A percentile compares a stretch with the other conserved stretches of the same genome.
Evolutionary conservation across 2,329 filamentous ascomycete genomes (phyloP).

Genomic region (Talaromyces sp.): DNA sequence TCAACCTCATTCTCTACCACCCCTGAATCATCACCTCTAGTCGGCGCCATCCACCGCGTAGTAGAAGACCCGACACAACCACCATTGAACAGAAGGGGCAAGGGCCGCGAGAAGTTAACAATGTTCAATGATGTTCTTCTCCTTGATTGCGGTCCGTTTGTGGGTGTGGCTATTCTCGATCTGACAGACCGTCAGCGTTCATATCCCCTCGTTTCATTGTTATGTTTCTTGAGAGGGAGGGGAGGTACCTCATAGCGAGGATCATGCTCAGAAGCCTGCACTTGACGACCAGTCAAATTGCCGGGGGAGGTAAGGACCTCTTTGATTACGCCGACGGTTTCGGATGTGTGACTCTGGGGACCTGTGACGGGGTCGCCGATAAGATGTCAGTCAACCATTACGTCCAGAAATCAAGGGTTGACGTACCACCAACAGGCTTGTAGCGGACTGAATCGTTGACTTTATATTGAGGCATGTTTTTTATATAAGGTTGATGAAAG

Average conservation of each 20-base stretch:
- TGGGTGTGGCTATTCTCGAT: conserved; percentile 29
- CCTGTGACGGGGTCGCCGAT: conserved; percentile 26
- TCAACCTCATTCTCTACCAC: neutral
- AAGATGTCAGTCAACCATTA: too few relatives aligned
- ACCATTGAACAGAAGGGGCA: neutral
- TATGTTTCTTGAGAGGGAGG: neutral
- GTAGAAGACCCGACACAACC: neutral
- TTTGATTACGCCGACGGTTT: conserved; percentile 36
- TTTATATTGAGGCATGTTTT: conserved; percentile 28
- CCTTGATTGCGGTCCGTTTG: conserved; percentile 30
- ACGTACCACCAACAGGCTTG: conserved; percentile 42
- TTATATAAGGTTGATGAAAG: neutral
- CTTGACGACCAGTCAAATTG: conserved; percentile 34
- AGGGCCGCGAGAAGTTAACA: conserved; percentile 12
- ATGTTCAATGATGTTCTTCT: conserved; percentile 29
- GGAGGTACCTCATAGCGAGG: conserved; percentile 40
- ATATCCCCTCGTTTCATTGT: too few relatives aligned
- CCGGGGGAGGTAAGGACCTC: conserved; percentile 34
- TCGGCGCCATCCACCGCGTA: conserved; percentile 10
- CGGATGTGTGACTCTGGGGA: conserved; percentile 38
- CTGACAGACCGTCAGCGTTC: conserved; percentile 16
- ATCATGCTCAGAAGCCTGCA: conserved; percentile 32
- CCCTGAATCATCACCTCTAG: conserved; percentile 12
- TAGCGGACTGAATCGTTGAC: conserved; percentile 39
- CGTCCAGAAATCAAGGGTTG: too few relatives aligned